These are phyloP conservation scores for Stromatinia cepivora DNA, from an alignment of 2,329 filamentous ascomycete species.

Conservation along the genomic window DNA sequence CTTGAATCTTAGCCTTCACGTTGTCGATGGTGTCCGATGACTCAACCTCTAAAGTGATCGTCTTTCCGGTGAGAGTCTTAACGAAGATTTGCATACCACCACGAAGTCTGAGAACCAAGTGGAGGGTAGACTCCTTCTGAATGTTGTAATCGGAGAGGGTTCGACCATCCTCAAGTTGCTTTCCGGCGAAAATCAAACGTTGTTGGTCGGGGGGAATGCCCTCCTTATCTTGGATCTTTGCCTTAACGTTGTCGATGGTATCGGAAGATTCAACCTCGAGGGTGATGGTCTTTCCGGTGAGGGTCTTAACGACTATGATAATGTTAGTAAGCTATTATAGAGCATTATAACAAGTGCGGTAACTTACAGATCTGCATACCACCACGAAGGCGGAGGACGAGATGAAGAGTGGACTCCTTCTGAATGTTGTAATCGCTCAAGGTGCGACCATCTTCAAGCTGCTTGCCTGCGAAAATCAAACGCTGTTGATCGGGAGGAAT, in stretches of 20 bases:
- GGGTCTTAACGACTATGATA: constrained; percentile 66
- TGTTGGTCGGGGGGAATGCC: constrained; percentile 95
- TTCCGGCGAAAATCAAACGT: constrained; percentile 89
- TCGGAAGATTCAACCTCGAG: constrained; percentile 99
- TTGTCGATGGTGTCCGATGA: constrained; percentile 70
- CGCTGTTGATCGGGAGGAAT: constrained; percentile 96
- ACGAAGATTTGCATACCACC: constrained; percentile 79
- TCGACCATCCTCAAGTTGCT: constrained; percentile 89
- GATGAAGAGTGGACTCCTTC: constrained; percentile 83
- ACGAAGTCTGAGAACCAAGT: constrained; percentile 77
- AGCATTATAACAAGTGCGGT: constrained; percentile 50
- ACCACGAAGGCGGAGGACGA: constrained; percentile 84
- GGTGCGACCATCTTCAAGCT: constrained; percentile 91
- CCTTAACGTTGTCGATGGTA: constrained; percentile 98
- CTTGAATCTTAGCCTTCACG: constrained; percentile 71
- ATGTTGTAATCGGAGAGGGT: constrained; percentile 96
- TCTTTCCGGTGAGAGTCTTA: constrained; percentile 70
- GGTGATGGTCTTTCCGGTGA: constrained; percentile 95
- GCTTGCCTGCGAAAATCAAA: constrained; percentile 93
- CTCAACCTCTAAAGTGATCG: constrained; percentile 68
- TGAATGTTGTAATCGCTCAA: constrained; percentile 94
- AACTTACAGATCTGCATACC: constrained; percentile 74
- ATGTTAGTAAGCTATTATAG: constrained; percentile 55
- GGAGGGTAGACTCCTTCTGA: constrained; percentile 83
- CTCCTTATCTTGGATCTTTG: constrained; percentile 91